Evolutionary conservation across 768 basidiomycete species (phyloP), one percentile per base, ranked within the genome.

Genomic region (Auricularia cornea): DNA sequence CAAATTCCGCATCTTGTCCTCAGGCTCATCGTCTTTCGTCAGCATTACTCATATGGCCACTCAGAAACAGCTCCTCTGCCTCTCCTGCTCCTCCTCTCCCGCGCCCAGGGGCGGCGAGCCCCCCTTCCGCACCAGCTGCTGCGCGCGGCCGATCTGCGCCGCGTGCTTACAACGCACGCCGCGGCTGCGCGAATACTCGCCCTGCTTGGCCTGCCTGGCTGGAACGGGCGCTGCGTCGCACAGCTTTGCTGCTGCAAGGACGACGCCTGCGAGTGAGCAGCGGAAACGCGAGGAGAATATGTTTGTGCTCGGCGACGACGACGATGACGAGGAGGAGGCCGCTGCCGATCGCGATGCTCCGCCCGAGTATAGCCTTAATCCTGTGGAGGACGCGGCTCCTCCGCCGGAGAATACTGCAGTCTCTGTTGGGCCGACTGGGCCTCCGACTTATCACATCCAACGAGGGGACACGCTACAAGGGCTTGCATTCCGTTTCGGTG

Each of bases 141-240:
- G 90, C 74, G 65, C 69, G 8, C 80, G 83, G 0, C 83, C 82
- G 3, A 91, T 92, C 60, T 92, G 90, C 67, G 75, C 79, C 5
- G 62, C 70, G 2, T 92, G 90, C 69, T 73, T 87, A 26, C 62
- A 71, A 2, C 70, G 75, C 2, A 90, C 90, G 69, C 85, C 87
- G 0, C 81, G 90, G 20, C 77, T 90, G 26, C 74, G 78, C 35
- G 76, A 84, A 63, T 91, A 90, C 69, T 76, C 90, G 69, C 90
- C 90, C 6, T 92, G 90, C 71, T 73, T 92, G 20, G 78, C 79
- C 6, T 91, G 89, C 69, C 77, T 89, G 2, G 82, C 79, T 14
- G 87, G 87, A 2, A 80, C 84, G 2, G 78, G 71, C 18, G 79
- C 80, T 5, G 70, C 76, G 10, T 31, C 18, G 61, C 64, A 18